These are phyloP conservation scores for Pichia rugopelliculosa DNA, from an alignment of 805 yeast species.

Conservation along the genomic window DNA sequence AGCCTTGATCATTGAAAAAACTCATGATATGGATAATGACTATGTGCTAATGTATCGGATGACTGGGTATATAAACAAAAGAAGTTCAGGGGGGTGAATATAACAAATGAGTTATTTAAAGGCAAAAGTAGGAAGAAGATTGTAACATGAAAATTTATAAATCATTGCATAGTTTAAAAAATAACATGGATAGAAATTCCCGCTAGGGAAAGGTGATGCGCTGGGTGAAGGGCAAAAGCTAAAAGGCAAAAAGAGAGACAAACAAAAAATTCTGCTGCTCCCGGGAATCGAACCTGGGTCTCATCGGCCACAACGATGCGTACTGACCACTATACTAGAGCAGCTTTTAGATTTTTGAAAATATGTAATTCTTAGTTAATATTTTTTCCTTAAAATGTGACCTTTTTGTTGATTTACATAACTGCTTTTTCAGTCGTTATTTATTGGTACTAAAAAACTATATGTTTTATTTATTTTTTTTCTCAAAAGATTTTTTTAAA, in stretches of 20 bases:
- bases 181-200: background rate
- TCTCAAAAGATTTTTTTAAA: no score
- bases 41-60: background rate
- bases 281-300: constrained; percentile 20
- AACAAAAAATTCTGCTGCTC: constrained; percentile 10
- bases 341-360: constrained; percentile 9
- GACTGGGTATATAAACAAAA: background rate
- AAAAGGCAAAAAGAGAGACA: background rate
- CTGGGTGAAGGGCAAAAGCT: no score
- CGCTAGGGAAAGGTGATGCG: background rate
- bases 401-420: no score
- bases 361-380: no score
- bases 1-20: constrained; percentile 3
- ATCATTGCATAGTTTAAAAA: no score
- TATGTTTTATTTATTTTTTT: no score
- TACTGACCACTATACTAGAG: constrained; percentile 19
- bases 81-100: background rate
- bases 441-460: no score
- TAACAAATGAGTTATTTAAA: no score
- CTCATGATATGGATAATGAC: background rate
- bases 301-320: constrained; percentile 19
- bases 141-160: no score
- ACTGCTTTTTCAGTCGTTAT: no score
- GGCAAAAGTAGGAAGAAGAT: no score
- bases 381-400: no score